A percentile compares a stretch with the other conserved stretches of the same genome.
Conservation (phyloP, 1,284 basidiomycete species). For the Wolfiporia cocos region DNA sequence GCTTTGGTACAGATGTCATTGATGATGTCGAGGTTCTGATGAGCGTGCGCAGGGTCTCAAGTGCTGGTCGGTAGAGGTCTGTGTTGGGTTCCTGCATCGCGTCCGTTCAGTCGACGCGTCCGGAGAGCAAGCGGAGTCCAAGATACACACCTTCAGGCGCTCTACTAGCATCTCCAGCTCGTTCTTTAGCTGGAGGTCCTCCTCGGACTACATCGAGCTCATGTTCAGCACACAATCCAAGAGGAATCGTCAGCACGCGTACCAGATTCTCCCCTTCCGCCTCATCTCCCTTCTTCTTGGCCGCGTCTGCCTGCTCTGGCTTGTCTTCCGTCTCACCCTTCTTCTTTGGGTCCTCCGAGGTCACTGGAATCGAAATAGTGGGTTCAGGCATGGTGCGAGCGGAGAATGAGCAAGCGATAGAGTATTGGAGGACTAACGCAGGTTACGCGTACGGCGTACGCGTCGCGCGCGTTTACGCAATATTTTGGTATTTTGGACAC, state of each 20-base stretch:
- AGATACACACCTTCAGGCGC: slow-evolving; percentile 69
- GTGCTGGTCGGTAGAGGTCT: slow-evolving; percentile 81
- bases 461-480: too few species aligned
- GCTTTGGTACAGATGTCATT: slow-evolving; percentile 99
- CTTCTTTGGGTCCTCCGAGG: slow-evolving; percentile 70
- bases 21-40: slow-evolving; percentile 97
- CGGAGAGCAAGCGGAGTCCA: neutral
- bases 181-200: slow-evolving; percentile 90
- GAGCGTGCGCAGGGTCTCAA: slow-evolving; percentile 91
- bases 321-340: slow-evolving; percentile 44
- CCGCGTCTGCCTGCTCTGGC: slow-evolving; percentile 15
- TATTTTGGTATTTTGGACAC: too few species aligned
- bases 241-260: slow-evolving; percentile 25
- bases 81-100: slow-evolving; percentile 77
- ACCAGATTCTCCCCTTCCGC: slow-evolving; percentile 83
- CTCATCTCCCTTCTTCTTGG: slow-evolving; percentile 45
- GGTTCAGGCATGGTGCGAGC: slow-evolving; percentile 53
- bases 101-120: slow-evolving; percentile 2
- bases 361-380: slow-evolving; percentile 52
- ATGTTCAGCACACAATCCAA: neutral
- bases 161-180: slow-evolving; percentile 98
- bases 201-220: slow-evolving; percentile 67
- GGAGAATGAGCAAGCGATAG: too few species aligned
- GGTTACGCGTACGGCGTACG: too few species aligned
- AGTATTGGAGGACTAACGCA: too few species aligned